Evolutionary conservation across 768 basidiomycete genomes (phyloP), one percentile per base, ranked within the genome.

Genomic region (Amanita fuliginea): DNA sequence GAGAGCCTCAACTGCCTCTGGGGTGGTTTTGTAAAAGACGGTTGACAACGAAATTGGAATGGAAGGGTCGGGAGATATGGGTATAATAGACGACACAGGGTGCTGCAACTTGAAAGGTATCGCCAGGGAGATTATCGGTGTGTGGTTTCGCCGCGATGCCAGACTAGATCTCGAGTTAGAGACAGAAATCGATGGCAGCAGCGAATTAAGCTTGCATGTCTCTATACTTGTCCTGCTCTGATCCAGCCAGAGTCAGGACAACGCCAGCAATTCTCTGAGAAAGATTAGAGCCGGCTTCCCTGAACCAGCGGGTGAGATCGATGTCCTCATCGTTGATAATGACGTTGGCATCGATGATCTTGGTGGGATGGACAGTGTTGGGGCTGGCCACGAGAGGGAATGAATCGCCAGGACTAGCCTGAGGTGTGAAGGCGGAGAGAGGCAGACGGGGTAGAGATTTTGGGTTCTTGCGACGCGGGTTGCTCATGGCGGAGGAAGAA

Each of bases 361-460:
- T 64, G 7, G 66, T 65, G 0, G 89, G 89, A 56, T 80, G 72
- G 46, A 86, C 69, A 13, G 77, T 68, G 56, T 73, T 80, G 2
- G 88, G 85, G 51, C 80, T 83, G 18, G 80, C 77, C 6, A 81
- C 77, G 8, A 85, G 54, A 1, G 80, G 83, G 59, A 87, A 88
- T 1, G 67, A 67, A 40, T 87, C 86, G 16, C 73, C 74, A 0
- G 78, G 75, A 46, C 81, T 80, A 3, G 81, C 71, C 64, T 75
- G 83, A 0, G 85, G 78, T 22, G 72, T 76, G 62, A 91, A 91
- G 0, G 80, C 88, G 9, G 86, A 87, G 21, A 80, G 62, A 0
- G 87, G 86, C 10, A 92, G 77, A 41, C 72, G 75, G 6, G 88
- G 89, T 4, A 81, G 76, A 18, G 76, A 68, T 60, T 79, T 86